Conservation (phyloP, 805 yeast genomes). For the Candida xiaguanensis region DNA sequence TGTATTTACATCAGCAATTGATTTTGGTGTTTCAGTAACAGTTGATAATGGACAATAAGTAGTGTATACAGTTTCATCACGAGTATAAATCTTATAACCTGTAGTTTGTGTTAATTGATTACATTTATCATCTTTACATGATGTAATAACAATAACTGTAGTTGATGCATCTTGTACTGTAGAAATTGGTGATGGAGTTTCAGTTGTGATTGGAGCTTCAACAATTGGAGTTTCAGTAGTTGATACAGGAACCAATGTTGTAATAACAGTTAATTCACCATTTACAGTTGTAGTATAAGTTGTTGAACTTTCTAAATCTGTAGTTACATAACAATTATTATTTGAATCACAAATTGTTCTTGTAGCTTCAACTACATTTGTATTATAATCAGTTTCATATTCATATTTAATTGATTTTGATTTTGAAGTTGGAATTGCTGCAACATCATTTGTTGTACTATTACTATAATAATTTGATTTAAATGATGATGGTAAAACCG, state of each 20-base stretch:
- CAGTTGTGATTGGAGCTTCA: slow-evolving; percentile 8
- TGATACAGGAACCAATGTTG: slow-evolving; percentile 23
- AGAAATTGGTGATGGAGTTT: slow-evolving; percentile 1
- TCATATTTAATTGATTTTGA: slow-evolving; percentile 6
- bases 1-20: slow-evolving; percentile 15
- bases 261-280: slow-evolving; percentile 33
- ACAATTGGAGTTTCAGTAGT: slow-evolving; percentile 8
- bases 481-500: slow-evolving; percentile 2
- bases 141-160: slow-evolving; percentile 32
- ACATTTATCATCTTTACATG: slow-evolving; percentile 35
- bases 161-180: slow-evolving; percentile 19
- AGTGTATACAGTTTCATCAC: slow-evolving; percentile 18
- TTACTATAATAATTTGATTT: slow-evolving; percentile 1
- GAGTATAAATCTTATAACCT: slow-evolving; percentile 24
- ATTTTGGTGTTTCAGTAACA: slow-evolving; percentile 6
- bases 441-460: slow-evolving; percentile 4
- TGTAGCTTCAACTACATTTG: slow-evolving; percentile 15
- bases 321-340: slow-evolving; percentile 30
- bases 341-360: slow-evolving; percentile 30
- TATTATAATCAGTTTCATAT: slow-evolving; percentile 22
- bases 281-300: slow-evolving; percentile 36
- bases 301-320: slow-evolving; percentile 22
- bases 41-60: slow-evolving; percentile 17
- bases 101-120: slow-evolving; percentile 25
- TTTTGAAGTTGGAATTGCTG: slow-evolving; percentile 9